Conservation (phyloP, 139 green algal genomes). For the Picochlorum sp. region DNA sequence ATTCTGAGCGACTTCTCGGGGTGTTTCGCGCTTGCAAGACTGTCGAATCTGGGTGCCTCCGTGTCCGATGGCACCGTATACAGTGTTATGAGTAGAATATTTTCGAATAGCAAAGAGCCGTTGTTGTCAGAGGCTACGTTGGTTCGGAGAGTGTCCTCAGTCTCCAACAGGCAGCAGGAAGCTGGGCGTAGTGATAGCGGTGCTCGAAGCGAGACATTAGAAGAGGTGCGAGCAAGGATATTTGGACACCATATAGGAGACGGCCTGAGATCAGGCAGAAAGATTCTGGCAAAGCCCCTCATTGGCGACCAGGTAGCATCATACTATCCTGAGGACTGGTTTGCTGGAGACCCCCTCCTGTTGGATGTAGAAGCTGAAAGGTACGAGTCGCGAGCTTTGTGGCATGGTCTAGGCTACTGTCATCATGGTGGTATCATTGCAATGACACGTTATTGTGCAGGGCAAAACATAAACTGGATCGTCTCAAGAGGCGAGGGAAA, state of each 20-base stretch:
- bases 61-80: too few relatives aligned
- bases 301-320: slow-evolving; percentile 32
- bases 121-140: too few relatives aligned
- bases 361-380: slow-evolving; percentile 32
- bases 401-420: neutral
- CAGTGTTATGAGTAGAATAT: too few relatives aligned
- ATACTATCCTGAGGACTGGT: slow-evolving; percentile 41
- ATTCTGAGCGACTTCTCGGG: too few relatives aligned
- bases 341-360: slow-evolving; percentile 43
- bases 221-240: slow-evolving; percentile 44
- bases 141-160: neutral
- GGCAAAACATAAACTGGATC: slow-evolving; percentile 39
- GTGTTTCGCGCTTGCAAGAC: too few relatives aligned
- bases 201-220: slow-evolving; percentile 25
- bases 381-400: slow-evolving; percentile 20
- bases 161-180: too few relatives aligned
- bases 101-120: too few relatives aligned
- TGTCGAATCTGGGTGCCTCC: too few relatives aligned
- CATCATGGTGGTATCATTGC: neutral
- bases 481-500: slow-evolving; percentile 41
- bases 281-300: slow-evolving; percentile 45
- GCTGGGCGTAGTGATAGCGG: neutral
- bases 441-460: slow-evolving; percentile 9
- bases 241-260: slow-evolving; percentile 61
- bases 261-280: slow-evolving; percentile 48